Base-by-base conservation (phyloP, 2,329 filamentous ascomycete genomes). In the Beauveria varroae region DNA sequence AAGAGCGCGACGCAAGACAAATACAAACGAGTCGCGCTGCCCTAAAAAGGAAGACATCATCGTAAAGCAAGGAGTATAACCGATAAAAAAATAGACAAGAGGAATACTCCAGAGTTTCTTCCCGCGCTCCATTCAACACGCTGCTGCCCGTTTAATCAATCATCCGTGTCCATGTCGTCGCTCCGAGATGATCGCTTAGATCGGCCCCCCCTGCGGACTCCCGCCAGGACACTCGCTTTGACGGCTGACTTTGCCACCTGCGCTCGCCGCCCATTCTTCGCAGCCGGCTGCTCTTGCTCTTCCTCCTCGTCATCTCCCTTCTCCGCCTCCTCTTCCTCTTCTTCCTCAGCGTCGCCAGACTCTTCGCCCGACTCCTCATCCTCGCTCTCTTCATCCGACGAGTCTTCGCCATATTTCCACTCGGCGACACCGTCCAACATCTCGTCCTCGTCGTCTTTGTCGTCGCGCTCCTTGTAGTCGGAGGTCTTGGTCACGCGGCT, bases 391-490 rank as follows among this genome's bases (percentile, higher is more conserved):
- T 65, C 63, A 52, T 71, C 68, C 20, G 69, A 68, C 2, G 44
- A 69, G 66, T 20, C 50, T n/a, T 75, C 72, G 16, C 70, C 73
- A 53, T 86, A 86, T 26, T 81, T 75, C 83, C 83, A 86, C 68
- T 82, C 74, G 1, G 82, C 81, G 5, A 86, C 83, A 2, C 83
- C 83, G 52, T 83, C 78, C 26, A 84, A 73, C 83, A 86, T 86
- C 68, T 86, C 83, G 64, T 83, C 78, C 63, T 86, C 82, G 62
- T 86, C 83, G 54, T 82, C 82, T 12, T 78, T 78, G 12, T 81
- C 81, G 60, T 84, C 81, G 37, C 82, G 79, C 69, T 86, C 83
- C 24, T 78, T 76, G 65, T 86, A 86, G 41, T 75, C 71, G 6
- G 81, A 80, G 18, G 74, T 71, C 55, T 73, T 76, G 64, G 74